These are phyloP conservation scores for Halenospora varia DNA, from an alignment of 495 filamentous ascomycete species.

Conservation along the genomic window DNA sequence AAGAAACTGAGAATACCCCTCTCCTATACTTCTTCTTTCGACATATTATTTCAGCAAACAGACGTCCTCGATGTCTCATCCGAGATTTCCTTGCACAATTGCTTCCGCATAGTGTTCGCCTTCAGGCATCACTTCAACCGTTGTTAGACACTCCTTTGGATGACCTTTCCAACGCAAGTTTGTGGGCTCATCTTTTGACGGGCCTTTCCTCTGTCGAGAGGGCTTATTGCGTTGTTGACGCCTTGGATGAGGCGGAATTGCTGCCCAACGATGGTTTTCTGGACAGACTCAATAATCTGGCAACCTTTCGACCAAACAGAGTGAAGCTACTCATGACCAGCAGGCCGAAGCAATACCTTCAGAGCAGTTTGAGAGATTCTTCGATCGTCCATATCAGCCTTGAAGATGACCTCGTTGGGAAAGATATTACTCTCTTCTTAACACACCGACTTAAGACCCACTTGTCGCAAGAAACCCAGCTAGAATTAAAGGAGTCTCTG, in stretches of 20 bases:
- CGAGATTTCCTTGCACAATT: slow-evolving; percentile 44
- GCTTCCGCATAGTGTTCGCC: slow-evolving; percentile 32
- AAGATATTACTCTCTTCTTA: slow-evolving; percentile 15
- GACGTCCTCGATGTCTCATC: slow-evolving; percentile 34
- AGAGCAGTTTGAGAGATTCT: slow-evolving; percentile 11
- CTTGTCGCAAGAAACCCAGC: not conserved
- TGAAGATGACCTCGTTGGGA: slow-evolving; percentile 6
- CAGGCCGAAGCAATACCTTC: slow-evolving; percentile 14
- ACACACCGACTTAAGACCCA: slow-evolving; percentile 1
- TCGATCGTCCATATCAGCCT: slow-evolving; percentile 16
- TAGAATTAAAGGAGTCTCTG: not conserved
- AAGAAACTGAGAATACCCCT: slow-evolving; percentile 24
- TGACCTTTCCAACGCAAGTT: slow-evolving; percentile 5
- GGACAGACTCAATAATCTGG: slow-evolving; percentile 1
- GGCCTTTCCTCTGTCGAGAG: slow-evolving; percentile 31
- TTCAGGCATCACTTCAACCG: slow-evolving; percentile 34
- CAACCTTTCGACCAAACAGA: not conserved
- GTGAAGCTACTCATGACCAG: slow-evolving; percentile 21
- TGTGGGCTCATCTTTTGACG: slow-evolving; percentile 24
- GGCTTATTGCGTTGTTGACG: slow-evolving; percentile 44
- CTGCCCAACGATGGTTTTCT: slow-evolving; percentile 7
- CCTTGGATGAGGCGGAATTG: slow-evolving; percentile 36
- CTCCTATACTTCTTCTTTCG: slow-evolving; percentile 53
- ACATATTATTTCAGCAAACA: slow-evolving; percentile 47
- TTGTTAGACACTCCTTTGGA: slow-evolving; percentile 13